phyloP scores from a whole-genome alignment of 2,329 filamentous ascomycete species.

The Nothophoma quercina region DNA sequence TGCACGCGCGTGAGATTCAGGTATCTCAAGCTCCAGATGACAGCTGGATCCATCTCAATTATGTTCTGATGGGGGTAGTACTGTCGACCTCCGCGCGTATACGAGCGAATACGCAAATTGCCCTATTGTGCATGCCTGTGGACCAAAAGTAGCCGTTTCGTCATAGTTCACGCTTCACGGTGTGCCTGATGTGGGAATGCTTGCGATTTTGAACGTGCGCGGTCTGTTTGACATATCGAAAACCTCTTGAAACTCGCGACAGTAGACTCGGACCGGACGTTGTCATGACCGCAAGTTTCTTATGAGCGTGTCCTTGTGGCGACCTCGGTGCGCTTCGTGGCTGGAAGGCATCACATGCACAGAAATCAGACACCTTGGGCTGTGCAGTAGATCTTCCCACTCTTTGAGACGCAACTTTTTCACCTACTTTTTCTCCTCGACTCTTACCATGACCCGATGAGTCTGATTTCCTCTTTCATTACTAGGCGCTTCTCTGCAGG shows the following conservation, averaged over 20 bases:
- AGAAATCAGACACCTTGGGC: constrained; percentile 6
- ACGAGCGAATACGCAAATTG: neutral
- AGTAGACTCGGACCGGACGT: constrained; percentile 1
- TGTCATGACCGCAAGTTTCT: constrained; percentile 2
- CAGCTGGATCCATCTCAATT: too few relatives aligned
- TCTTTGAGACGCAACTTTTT: neutral
- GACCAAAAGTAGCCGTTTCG: neutral
- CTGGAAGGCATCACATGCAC: constrained; percentile 14
- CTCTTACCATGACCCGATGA: constrained; percentile 44
- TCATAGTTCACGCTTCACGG: constrained; percentile 2
- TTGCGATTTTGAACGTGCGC: constrained; percentile 9
- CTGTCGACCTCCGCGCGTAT: neutral
- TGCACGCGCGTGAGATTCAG: neutral
- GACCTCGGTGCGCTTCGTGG: constrained; percentile 9
- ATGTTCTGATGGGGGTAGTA: too few relatives aligned
- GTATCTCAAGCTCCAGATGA: too few relatives aligned
- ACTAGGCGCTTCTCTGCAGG: constrained; percentile 51
- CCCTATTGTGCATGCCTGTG: neutral
- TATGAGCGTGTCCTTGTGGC: constrained; percentile 1
- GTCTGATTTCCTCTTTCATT: constrained; percentile 50
- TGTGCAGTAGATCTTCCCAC: constrained; percentile 9
- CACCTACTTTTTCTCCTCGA: neutral
- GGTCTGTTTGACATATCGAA: neutral
- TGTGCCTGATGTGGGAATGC: constrained; percentile 11
- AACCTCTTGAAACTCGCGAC: neutral